Conservation (phyloP, 2,329 filamentous ascomycete species). For the Fusarium luffae region DNA sequence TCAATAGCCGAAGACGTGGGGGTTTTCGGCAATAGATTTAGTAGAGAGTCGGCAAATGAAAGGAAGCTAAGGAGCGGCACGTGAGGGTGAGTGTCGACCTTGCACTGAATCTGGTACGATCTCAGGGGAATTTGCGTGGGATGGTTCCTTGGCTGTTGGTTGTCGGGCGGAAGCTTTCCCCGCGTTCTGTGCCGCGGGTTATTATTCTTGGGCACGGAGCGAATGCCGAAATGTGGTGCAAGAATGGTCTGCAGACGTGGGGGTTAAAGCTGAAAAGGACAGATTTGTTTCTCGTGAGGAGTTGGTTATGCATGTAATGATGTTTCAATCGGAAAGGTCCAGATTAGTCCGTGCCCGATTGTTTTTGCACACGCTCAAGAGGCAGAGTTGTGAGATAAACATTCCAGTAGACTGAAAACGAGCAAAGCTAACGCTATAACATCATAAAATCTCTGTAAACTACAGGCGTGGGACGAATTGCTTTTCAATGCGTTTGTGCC, state of each 20-base stretch:
- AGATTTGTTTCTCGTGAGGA: accelerated
- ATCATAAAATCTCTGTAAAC: too few relatives aligned
- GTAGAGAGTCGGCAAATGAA: neutral
- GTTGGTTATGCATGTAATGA: accelerated
- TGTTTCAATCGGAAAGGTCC: accelerated
- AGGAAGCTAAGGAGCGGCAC: neutral
- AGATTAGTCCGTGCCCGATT: accelerated
- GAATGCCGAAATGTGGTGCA: neutral
- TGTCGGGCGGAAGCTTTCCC: neutral
- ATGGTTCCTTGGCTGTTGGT: neutral
- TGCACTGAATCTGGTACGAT: neutral
- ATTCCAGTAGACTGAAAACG: too few relatives aligned
- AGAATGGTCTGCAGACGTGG: neutral
- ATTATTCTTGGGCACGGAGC: neutral
- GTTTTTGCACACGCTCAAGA: accelerated
- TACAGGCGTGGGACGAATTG: too few relatives aligned
- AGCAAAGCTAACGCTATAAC: too few relatives aligned
- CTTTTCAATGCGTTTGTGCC: too few relatives aligned
- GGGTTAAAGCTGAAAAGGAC: neutral
- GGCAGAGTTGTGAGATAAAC: too few relatives aligned
- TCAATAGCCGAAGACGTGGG: constrained; percentile 6
- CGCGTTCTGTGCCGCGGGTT: neutral
- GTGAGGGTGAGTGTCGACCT: constrained; percentile 21
- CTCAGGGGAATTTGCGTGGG: constrained; percentile 5
- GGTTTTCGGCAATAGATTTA: neutral